phyloP scores from a whole-genome alignment of 2,329 filamentous ascomycete genomes.

The Metarhizium album region DNA sequence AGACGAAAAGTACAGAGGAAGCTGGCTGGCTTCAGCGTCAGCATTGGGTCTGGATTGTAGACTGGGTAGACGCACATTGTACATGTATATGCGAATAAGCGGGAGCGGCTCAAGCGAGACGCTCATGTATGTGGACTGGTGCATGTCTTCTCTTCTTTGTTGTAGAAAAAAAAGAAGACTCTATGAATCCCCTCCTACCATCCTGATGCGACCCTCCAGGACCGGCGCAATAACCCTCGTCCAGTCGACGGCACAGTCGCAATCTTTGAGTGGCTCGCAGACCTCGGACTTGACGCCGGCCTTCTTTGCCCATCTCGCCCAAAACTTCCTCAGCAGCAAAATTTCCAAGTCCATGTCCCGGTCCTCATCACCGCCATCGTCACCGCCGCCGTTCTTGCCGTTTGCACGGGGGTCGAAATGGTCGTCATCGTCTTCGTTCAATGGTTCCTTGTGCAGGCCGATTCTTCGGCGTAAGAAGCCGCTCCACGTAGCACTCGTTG shows the following conservation, averaged over 20 bases:
- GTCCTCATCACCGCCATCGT: constrained; percentile 15
- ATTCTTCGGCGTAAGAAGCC: constrained; percentile 25
- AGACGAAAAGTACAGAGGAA: no score
- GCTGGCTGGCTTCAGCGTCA: no score
- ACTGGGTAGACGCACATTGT: no score
- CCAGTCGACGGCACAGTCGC: constrained; percentile 59
- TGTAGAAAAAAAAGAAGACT: not conserved
- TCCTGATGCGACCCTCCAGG: constrained; percentile 63
- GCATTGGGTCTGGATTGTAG: no score
- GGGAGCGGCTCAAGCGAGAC: no score
- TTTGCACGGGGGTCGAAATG: constrained; percentile 21
- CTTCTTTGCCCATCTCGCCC: constrained; percentile 61
- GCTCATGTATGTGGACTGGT: not conserved
- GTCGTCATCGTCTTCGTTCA: constrained; percentile 31
- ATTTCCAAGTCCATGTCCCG: constrained; percentile 43
- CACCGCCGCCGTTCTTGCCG: constrained; percentile 20
- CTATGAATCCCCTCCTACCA: constrained; percentile 21
- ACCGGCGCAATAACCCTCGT: constrained; percentile 69
- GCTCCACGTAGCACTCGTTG: constrained; percentile 20
- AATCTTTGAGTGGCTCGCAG: constrained; percentile 46
- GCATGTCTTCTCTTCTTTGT: not conserved
- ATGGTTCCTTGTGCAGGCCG: constrained; percentile 22
- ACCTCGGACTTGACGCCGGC: constrained; percentile 48
- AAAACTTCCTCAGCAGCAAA: constrained; percentile 56
- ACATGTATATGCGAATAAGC: no score